These are phyloP conservation scores for Pseudevernia furfuracea DNA, from an alignment of 495 filamentous ascomycete genomes.

Conservation along the genomic window DNA sequence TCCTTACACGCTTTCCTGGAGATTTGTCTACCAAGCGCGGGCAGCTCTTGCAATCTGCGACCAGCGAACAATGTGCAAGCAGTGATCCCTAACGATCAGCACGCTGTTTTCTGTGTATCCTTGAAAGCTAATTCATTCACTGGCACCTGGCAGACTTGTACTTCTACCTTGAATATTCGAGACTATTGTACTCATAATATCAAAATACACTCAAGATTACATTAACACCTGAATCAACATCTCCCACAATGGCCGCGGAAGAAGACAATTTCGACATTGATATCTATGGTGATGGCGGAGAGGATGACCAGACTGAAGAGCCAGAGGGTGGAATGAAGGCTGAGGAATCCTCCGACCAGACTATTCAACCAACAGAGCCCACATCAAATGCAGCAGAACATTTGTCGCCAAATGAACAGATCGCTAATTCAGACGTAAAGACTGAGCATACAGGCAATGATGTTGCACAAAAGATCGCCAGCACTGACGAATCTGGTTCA, in stretches of 20 bases:
- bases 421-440: conserved; percentile 36
- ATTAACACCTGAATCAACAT: conserved; percentile 17
- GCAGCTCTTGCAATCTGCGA: conserved; percentile 11
- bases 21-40: conserved; percentile 1
- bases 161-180: conserved; percentile 29
- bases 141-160: conserved; percentile 27
- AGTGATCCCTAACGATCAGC: conserved; percentile 3
- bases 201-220: conserved; percentile 17
- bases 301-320: conserved; percentile 46
- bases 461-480: conserved; percentile 43
- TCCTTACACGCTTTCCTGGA: conserved; percentile 32
- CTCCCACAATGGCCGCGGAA: conserved; percentile 59
- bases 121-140: conserved; percentile 23
- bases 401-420: conserved; percentile 30
- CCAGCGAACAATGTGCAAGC: conserved; percentile 3
- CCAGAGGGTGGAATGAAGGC: conserved; percentile 32
- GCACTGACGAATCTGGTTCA: conserved; percentile 38
- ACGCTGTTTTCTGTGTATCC: conserved; percentile 6
- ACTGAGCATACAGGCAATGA: conserved; percentile 28
- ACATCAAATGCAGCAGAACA: conserved; percentile 32
- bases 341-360: conserved; percentile 34
- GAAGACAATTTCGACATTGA: conserved; percentile 98
- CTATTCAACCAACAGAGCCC: conserved; percentile 23
- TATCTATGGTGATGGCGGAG: conserved; percentile 79
- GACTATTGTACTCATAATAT: conserved; percentile 25